Conservation (phyloP, 148 eudicot genomes). For the Vaccinium darrowii region DNA sequence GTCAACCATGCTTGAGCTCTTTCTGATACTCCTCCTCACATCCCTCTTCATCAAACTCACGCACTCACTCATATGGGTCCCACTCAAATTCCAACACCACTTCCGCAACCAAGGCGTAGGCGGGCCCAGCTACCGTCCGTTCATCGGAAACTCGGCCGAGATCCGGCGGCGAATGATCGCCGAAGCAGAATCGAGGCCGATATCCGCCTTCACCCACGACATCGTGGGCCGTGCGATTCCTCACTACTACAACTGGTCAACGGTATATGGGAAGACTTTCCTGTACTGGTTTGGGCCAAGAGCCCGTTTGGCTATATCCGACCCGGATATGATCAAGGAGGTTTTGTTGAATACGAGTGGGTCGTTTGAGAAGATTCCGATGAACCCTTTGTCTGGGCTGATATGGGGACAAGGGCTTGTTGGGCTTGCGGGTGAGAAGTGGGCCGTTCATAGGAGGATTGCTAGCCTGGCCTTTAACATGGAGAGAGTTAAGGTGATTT, state of each 20-base stretch:
- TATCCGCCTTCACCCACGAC: constrained; percentile 39
- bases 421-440: constrained; percentile 55
- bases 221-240: constrained; percentile 52
- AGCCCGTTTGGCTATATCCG: constrained; percentile 55
- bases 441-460: constrained; percentile 74
- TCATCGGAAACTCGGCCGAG: constrained; percentile 56
- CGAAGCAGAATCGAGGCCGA: constrained; percentile 45
- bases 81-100: constrained; percentile 46
- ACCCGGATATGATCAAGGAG: constrained; percentile 64
- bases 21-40: constrained; percentile 6
- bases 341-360: constrained; percentile 44
- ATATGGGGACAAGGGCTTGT: constrained; percentile 66
- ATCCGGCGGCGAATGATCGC: constrained; percentile 46
- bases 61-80: constrained; percentile 48
- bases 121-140: constrained; percentile 67
- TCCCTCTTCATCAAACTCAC: constrained; percentile 24
- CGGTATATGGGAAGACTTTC: constrained; percentile 55
- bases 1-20: constrained; percentile 12
- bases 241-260: constrained; percentile 63
- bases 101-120: constrained; percentile 46
- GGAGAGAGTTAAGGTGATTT: constrained; percentile 50
- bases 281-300: constrained; percentile 72
- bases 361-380: constrained; percentile 33
- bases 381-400: constrained; percentile 51
- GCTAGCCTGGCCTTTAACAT: constrained; percentile 59